Percentiles rank a stretch among this genome's conserved stretches.
Evolutionary conservation across 257 asterid species (phyloP).

Genomic region (Ajuga chamaepitys): DNA sequence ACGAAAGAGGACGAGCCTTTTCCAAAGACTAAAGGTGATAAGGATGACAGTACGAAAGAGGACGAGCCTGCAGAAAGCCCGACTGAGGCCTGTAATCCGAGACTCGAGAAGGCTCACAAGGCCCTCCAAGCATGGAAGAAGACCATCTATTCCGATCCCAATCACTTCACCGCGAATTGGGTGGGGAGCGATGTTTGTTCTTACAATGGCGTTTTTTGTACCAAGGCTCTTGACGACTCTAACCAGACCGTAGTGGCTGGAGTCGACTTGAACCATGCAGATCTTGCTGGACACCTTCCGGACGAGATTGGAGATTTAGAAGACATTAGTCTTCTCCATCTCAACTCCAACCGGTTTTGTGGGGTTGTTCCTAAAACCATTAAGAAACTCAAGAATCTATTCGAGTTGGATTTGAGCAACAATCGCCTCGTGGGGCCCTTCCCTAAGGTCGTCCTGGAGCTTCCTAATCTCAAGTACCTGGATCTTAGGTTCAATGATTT

Average conservation of each 20-base stretch:
- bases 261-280: constrained; percentile 69
- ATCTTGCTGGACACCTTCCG: constrained; percentile 84
- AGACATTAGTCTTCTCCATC: constrained; percentile 64
- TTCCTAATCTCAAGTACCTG: constrained; percentile 53
- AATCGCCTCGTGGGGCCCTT: constrained; percentile 81
- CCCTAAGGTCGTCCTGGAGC: constrained; percentile 45
- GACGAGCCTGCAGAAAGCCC: background rate
- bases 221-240: constrained; percentile 47
- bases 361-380: constrained; percentile 65
- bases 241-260: constrained; percentile 67
- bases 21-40: too few species aligned
- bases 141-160: constrained; percentile 75
- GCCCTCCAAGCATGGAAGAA: constrained; percentile 78
- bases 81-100: constrained; percentile 20
- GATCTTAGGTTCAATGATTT: constrained; percentile 83
- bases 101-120: constrained; percentile 50
- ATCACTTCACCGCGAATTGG: constrained; percentile 61
- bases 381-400: constrained; percentile 25
- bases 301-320: constrained; percentile 56
- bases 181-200: constrained; percentile 61
- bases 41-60: too few species aligned
- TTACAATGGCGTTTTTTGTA: constrained; percentile 67
- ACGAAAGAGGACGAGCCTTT: too few species aligned
- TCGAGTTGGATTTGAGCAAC: constrained; percentile 84
- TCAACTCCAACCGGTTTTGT: constrained; percentile 80